phyloP scores from a whole-genome alignment of 495 filamentous ascomycete species.

The Polyplosphaeria fusca region DNA sequence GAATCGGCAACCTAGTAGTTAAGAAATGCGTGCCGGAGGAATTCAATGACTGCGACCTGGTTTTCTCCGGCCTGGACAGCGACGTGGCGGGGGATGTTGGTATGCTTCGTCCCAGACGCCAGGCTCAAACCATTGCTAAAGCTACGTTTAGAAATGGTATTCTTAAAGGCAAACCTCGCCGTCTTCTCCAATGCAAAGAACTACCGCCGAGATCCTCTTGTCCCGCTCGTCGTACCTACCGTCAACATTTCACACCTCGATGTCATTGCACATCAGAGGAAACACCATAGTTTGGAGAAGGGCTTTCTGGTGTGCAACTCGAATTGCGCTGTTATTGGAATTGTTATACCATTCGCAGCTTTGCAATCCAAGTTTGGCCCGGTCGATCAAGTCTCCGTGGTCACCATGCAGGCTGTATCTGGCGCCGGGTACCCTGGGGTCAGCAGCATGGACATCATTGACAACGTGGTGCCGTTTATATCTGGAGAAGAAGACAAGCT shows the following conservation, averaged over 20 bases:
- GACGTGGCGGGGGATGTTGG: constrained; percentile 47
- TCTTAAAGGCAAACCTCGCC: constrained; percentile 42
- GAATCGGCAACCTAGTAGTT: constrained; percentile 43
- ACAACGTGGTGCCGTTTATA: constrained; percentile 48
- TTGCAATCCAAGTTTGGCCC: constrained; percentile 44
- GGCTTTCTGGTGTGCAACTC: constrained; percentile 49
- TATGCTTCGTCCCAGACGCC: no score
- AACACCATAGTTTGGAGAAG: constrained; percentile 37
- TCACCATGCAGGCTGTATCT: constrained; percentile 47
- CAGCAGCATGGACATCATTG: constrained; percentile 48
- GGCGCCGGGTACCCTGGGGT: constrained; percentile 48
- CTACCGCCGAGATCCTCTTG: constrained; percentile 45
- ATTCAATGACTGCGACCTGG: constrained; percentile 44
- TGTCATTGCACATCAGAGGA: constrained; percentile 42
- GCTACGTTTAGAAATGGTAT: constrained; percentile 42
- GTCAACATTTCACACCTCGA: constrained; percentile 44
- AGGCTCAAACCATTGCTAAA: no score
- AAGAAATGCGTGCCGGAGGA: constrained; percentile 41
- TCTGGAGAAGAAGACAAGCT: constrained; percentile 47
- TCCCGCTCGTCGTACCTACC: constrained; percentile 47
- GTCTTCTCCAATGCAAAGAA: constrained; percentile 49
- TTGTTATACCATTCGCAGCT: constrained; percentile 47
- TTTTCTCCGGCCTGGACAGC: constrained; percentile 47
- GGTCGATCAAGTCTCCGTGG: constrained; percentile 42
- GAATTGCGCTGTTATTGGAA: constrained; percentile 48